Base-by-base conservation (phyloP, 176 grass and related monocot genomes). In the Musa acuminata region DNA sequence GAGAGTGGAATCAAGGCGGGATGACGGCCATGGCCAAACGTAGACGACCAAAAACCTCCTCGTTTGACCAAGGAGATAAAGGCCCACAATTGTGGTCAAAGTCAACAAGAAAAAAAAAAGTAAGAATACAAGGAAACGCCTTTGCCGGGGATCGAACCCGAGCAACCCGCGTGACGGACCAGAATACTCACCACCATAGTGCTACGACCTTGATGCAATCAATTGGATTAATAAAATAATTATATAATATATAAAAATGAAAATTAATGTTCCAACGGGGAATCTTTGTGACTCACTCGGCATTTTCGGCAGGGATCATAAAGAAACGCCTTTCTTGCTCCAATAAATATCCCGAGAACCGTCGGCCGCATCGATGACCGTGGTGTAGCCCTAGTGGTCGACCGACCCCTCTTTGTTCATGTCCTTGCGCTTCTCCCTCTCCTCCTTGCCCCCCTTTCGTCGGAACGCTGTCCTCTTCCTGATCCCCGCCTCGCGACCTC, bases 121-220 rank as follows among this genome's bases (percentile, higher is more conserved):
- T 8, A 6, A 27, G 26, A 0, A 27, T 2, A 27, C 1, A 27
- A 27, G 26, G 1, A 27, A 27, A 20, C 84, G 84, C 82, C 80
- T 82, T 85, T 92, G 87, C 80, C 78, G 89, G 82, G 84, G 80
- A 96, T 92, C 79, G 79, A 95, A 88, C 88, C 85, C 91, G 76
- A 83, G 83, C 88, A 81, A 20, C 81, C 81, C 83, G 85, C 89
- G 89, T 92, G 93, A 88, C 93, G 92, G 93, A 90, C 90, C 85
- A 85, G 84, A 82, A 91, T 91, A 96, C 86, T 89, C 71, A 96
- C 88, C 86, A 89, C 89, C 88, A 90, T 88, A 83, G 87, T 90
- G 86, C 87, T 90, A 96, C 89, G 89, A 92, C 87, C 35, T 64
- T 12, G 71, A 8, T 49, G n/a, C n/a, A 0, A 0, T 0, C 0